A percentile compares a stretch with the other conserved stretches of the same genome.
Conservation (phyloP, 1,139 yeast genomes). For the Pichia sp. region DNA sequence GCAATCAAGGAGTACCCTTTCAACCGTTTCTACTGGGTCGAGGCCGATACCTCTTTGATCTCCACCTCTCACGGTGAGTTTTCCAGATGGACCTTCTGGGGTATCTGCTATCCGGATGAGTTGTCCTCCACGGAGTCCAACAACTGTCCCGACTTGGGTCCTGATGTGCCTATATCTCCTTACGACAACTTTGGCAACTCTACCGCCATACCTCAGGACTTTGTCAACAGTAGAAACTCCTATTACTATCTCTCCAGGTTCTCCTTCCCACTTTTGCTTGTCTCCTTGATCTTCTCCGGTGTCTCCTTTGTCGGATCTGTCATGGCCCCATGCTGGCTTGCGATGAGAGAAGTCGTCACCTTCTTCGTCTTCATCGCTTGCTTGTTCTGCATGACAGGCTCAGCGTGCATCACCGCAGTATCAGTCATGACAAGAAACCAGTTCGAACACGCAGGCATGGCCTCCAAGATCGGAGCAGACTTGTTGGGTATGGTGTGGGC, state of each 20-base stretch:
- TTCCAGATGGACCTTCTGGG: constrained; percentile 83
- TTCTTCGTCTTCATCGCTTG: constrained; percentile 51
- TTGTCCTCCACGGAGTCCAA: constrained; percentile 25
- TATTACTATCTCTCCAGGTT: constrained; percentile 69
- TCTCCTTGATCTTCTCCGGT: constrained; percentile 57
- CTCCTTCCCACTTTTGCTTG: constrained; percentile 60
- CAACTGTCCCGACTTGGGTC: constrained; percentile 37
- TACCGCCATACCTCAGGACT: constrained; percentile 49
- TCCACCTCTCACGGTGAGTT: constrained; percentile 46
- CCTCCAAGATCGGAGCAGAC: constrained; percentile 52
- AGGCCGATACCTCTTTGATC: constrained; percentile 61
- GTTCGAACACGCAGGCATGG: constrained; percentile 44
- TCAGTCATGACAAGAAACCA: constrained; percentile 62
- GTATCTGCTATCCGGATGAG: constrained; percentile 49
- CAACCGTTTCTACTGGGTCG: constrained; percentile 64
- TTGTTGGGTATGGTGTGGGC: constrained; percentile 70
- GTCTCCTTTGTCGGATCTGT: constrained; percentile 36
- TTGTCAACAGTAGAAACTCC: constrained; percentile 52
- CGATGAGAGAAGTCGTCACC: constrained; percentile 52
- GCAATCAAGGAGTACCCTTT: constrained; percentile 58
- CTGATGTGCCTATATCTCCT: constrained; percentile 70
- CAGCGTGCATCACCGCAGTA: constrained; percentile 65
- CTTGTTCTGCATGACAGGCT: constrained; percentile 55
- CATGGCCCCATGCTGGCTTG: constrained; percentile 37
- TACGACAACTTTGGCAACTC: constrained; percentile 60